phyloP scores from a whole-genome alignment of 306 rosid genomes.

The Myrica gale region DNA sequence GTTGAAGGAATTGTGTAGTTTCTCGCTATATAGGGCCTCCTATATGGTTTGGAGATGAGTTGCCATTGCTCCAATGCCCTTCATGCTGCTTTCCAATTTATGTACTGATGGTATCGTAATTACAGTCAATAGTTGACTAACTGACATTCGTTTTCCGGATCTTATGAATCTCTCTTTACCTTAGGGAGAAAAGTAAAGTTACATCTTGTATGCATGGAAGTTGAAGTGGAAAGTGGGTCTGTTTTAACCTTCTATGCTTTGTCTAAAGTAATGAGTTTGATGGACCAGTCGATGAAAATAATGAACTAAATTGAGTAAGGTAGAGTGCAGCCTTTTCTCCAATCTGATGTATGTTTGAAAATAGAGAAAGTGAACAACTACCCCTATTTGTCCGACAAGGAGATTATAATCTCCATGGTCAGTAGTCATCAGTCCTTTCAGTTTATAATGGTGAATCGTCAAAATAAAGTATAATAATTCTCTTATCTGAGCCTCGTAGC shows the following conservation, averaged over 20 bases:
- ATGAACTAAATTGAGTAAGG: background rate
- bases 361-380: background rate
- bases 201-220: slow-evolving; percentile 2
- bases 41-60: background rate
- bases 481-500: background rate
- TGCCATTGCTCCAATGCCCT: background rate
- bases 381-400: background rate
- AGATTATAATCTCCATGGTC: background rate
- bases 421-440: background rate
- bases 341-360: background rate
- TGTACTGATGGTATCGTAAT: background rate
- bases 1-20: background rate
- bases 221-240: background rate
- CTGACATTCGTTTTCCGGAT: background rate
- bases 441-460: background rate
- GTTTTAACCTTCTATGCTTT: background rate
- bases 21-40: background rate
- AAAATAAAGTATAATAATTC: background rate
- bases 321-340: background rate
- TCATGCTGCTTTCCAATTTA: background rate
- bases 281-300: background rate
- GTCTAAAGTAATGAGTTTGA: background rate
- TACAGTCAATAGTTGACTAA: background rate
- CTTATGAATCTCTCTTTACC: background rate
- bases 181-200: background rate